phyloP scores from a whole-genome alignment of 441 rosid species.

The Brassica hybrid region DNA sequence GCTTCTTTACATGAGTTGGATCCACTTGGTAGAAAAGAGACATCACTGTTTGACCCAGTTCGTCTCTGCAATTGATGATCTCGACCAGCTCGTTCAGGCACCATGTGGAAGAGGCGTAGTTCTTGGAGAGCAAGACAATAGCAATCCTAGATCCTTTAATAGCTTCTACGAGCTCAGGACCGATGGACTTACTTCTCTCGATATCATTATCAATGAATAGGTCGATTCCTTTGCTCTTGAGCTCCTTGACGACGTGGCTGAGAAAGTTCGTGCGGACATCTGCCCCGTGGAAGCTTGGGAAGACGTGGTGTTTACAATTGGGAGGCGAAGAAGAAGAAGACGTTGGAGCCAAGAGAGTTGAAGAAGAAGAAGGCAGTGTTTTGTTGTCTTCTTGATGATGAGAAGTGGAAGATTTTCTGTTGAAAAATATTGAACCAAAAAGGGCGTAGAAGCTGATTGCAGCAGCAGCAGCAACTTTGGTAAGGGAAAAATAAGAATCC shows the following conservation, averaged over 20 bases:
- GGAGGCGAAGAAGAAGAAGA: not conserved
- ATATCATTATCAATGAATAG: not conserved
- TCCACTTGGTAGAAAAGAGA: not conserved
- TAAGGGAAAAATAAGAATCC: not conserved
- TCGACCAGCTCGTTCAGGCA: not conserved
- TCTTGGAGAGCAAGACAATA: not conserved
- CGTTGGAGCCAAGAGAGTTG: too few species aligned
- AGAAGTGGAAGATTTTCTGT: not conserved
- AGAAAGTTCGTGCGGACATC: not conserved
- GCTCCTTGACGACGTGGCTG: not conserved
- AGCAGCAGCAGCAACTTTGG: not conserved
- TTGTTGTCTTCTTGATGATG: not conserved
- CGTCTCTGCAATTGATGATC: not conserved
- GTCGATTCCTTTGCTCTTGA: not conserved
- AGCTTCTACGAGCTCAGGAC: not conserved
- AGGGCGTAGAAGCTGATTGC: not conserved
- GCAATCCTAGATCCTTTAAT: not conserved
- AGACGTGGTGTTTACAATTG: not conserved
- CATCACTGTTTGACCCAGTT: not conserved
- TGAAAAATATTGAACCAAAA: not conserved
- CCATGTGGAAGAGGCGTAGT: not conserved
- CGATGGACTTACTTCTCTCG: not conserved
- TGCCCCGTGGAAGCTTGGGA: constrained; percentile 2
- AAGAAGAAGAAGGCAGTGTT: not conserved
- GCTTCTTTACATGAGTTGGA: not conserved